phyloP scores from a whole-genome alignment of 73 alveolate genomes.

The Halteria grandinella region DNA sequence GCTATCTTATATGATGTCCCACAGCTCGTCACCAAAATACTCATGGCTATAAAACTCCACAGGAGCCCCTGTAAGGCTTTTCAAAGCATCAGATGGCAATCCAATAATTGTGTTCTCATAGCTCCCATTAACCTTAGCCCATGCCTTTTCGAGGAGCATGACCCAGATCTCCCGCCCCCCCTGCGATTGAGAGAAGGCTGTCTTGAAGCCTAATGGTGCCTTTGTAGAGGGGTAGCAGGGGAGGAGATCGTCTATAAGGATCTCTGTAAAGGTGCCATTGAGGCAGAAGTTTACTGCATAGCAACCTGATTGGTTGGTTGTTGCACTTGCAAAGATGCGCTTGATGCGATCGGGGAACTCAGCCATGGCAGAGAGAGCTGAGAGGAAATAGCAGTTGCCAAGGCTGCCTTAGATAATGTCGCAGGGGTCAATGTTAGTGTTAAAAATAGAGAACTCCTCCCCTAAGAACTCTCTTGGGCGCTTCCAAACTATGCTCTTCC shows the following conservation, averaged over 20 bases:
- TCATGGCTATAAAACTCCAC: constrained; percentile 79
- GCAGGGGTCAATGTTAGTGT: constrained; percentile 72
- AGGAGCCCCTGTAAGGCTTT: constrained; percentile 95
- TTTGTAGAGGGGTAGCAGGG: constrained; percentile 81
- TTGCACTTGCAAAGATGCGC: constrained; percentile 60
- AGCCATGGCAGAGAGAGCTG: constrained; percentile 82
- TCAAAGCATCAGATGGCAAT: constrained; percentile 89
- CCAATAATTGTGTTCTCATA: constrained; percentile 92
- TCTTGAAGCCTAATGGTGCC: constrained; percentile 74
- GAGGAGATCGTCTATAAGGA: constrained; percentile 91
- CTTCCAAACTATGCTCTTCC: too few species aligned
- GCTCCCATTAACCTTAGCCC: constrained; percentile 97
- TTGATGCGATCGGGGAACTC: constrained; percentile 82
- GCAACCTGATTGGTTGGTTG: constrained; percentile 71
- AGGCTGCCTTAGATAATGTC: constrained; percentile 90
- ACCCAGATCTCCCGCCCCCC: constrained; percentile 96
- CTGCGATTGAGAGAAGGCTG: constrained; percentile 74
- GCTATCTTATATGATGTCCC: constrained; percentile 77
- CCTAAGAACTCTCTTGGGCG: too few species aligned
- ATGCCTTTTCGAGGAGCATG: constrained; percentile 94
- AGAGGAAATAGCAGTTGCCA: constrained; percentile 92
- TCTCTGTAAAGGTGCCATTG: constrained; percentile 80
- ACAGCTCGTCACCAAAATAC: constrained; percentile 69
- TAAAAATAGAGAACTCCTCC: too few species aligned
- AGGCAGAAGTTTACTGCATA: constrained; percentile 86